These are phyloP conservation scores for Podaxis pistillaris DNA, from an alignment of 768 basidiomycete genomes.

Conservation along the genomic window DNA sequence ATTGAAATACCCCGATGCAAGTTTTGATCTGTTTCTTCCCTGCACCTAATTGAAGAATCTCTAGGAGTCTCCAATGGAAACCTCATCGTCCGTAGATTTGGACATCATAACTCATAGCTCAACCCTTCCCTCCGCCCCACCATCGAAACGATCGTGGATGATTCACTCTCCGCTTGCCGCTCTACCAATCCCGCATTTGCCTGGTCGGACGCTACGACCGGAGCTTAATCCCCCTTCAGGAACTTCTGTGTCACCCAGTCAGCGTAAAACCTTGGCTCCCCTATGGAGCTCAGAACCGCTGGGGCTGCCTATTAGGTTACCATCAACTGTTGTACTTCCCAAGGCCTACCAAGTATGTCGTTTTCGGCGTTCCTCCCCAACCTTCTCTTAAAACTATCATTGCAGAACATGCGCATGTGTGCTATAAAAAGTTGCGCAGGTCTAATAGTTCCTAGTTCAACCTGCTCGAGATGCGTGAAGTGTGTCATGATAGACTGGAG, in stretches of 20 bases:
- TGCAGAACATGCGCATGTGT: neutral
- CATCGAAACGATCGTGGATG: neutral
- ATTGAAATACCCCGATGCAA: neutral
- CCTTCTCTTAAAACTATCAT: neutral
- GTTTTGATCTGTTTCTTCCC: neutral
- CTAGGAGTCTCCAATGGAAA: neutral
- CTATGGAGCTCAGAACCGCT: neutral
- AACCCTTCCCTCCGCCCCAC: neutral
- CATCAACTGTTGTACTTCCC: neutral
- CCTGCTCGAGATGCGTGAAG: slow-evolving; percentile 3
- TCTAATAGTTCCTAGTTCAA: slow-evolving; percentile 5
- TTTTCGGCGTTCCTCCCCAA: neutral
- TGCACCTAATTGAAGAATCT: neutral
- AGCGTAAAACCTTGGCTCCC: neutral
- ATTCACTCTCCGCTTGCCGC: neutral
- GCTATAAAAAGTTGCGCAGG: neutral
- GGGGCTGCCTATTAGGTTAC: neutral
- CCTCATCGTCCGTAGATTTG: neutral
- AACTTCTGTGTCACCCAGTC: neutral
- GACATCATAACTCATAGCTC: neutral
- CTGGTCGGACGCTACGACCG: neutral
- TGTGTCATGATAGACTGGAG: slow-evolving; percentile 6
- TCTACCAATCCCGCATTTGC: neutral
- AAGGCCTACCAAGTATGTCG: neutral
- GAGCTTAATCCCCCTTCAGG: neutral